phyloP scores from a whole-genome alignment of 2,329 filamentous ascomycete genomes.

The Pseudogymnoascus sp. region DNA sequence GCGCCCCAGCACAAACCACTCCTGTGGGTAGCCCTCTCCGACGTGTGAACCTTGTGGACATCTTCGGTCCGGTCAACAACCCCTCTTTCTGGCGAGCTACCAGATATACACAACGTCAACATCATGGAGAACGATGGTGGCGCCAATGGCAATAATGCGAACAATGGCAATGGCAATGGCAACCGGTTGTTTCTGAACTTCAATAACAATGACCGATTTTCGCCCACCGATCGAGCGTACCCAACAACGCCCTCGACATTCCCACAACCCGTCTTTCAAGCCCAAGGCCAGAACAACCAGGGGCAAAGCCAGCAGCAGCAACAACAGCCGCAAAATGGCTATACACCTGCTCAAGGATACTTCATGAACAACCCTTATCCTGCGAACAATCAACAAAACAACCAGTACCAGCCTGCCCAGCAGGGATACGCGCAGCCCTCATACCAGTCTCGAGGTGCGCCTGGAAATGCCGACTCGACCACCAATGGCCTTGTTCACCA shows the following conservation, averaged over 20 bases:
- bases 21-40: conserved; percentile 2
- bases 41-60: conserved; percentile 1
- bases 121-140: conserved; percentile 6
- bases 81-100: conserved; percentile 3
- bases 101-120: background rate
- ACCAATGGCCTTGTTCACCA: conserved; percentile 91
- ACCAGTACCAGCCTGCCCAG: conserved; percentile 45
- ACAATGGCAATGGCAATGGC: conserved; percentile 29
- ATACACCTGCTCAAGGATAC: conserved; percentile 43
- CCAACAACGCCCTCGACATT: conserved; percentile 93
- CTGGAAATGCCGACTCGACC: conserved; percentile 63
- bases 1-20: background rate
- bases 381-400: conserved; percentile 30
- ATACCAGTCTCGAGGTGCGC: conserved; percentile 41
- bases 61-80: conserved; percentile 1
- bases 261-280: conserved; percentile 70
- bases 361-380: conserved; percentile 54
- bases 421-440: conserved; percentile 44
- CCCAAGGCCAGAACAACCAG: conserved; percentile 28
- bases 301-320: conserved; percentile 32
- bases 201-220: conserved; percentile 55
- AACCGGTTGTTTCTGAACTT: conserved; percentile 60
- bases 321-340: conserved; percentile 35
- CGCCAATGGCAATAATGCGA: conserved; percentile 20
- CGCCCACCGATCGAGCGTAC: conserved; percentile 55